phyloP scores from a whole-genome alignment of 2,329 filamentous ascomycete species.

The Rosellinia necatrix region DNA sequence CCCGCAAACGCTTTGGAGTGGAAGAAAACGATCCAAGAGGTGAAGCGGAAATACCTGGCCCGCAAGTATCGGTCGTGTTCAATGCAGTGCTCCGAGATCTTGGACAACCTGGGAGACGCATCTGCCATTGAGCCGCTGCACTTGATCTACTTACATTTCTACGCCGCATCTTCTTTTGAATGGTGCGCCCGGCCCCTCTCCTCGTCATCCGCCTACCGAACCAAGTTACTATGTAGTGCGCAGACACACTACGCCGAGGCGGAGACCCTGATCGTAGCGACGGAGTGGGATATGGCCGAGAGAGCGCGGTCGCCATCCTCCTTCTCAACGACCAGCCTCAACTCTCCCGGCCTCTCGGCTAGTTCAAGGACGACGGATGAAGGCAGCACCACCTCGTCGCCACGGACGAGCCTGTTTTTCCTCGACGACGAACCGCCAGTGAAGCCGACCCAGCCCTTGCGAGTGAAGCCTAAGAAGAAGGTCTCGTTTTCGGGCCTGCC shows the following conservation, averaged over 20 bases:
- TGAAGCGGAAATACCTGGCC: conserved; percentile 59
- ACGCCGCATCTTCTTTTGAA: conserved; percentile 64
- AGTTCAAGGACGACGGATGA: conserved; percentile 52
- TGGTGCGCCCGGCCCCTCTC: conserved; percentile 57
- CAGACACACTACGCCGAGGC: conserved; percentile 57
- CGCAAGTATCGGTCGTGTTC: conserved; percentile 59
- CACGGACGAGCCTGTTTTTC: conserved; percentile 49
- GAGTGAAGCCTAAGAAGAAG: conserved; percentile 45
- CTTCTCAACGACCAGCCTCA: conserved; percentile 46
- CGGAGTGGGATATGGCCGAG: conserved; percentile 48
- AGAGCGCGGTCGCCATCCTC: conserved; percentile 46
- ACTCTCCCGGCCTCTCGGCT: conserved; percentile 54
- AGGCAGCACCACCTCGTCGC: conserved; percentile 52
- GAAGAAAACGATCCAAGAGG: conserved; percentile 54
- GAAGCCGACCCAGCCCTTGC: conserved; percentile 16
- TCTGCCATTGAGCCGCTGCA: conserved; percentile 56
- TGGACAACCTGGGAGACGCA: conserved; percentile 52
- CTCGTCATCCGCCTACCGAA: conserved; percentile 51
- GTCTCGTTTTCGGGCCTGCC: conserved; percentile 48
- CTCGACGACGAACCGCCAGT: conserved; percentile 28
- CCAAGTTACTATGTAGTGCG: conserved; percentile 55
- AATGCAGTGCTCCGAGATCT: conserved; percentile 56
- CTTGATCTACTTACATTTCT: conserved; percentile 64
- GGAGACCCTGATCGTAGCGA: conserved; percentile 51
- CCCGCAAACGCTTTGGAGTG: conserved; percentile 56